These are phyloP conservation scores for Suillus americanus DNA, from an alignment of 768 basidiomycete genomes.

Conservation along the genomic window DNA sequence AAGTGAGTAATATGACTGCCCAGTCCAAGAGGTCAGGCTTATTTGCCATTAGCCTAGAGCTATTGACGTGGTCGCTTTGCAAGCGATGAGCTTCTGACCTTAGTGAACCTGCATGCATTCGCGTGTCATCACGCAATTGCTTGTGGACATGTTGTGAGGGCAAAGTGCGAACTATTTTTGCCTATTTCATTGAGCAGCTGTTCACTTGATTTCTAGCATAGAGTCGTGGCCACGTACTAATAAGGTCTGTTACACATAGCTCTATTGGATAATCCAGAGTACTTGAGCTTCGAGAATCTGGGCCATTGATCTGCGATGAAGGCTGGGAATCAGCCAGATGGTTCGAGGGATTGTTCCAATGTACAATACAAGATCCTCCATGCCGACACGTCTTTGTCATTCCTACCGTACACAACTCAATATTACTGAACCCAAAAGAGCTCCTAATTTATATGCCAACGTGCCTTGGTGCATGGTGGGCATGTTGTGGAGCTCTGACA, in stretches of 20 bases:
- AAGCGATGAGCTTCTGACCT: neutral
- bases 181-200: neutral
- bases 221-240: neutral
- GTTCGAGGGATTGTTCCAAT: neutral
- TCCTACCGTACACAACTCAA: neutral
- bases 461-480: neutral
- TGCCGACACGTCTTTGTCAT: neutral
- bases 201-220: neutral
- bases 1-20: neutral
- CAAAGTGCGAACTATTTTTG: neutral
- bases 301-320: neutral
- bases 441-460: neutral
- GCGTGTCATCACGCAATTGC: neutral
- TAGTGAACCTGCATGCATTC: slow-evolving; percentile 1
- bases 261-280: neutral
- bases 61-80: neutral
- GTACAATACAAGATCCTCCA: neutral
- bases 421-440: neutral
- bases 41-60: neutral
- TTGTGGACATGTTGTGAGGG: neutral
- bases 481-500: slow-evolving; percentile 3
- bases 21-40: neutral
- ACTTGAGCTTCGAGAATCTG: neutral
- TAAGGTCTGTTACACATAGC: neutral
- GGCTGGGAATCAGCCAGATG: neutral